Conservation (phyloP, 345 rosid genomes). For the Trapa bicornis region DNA sequence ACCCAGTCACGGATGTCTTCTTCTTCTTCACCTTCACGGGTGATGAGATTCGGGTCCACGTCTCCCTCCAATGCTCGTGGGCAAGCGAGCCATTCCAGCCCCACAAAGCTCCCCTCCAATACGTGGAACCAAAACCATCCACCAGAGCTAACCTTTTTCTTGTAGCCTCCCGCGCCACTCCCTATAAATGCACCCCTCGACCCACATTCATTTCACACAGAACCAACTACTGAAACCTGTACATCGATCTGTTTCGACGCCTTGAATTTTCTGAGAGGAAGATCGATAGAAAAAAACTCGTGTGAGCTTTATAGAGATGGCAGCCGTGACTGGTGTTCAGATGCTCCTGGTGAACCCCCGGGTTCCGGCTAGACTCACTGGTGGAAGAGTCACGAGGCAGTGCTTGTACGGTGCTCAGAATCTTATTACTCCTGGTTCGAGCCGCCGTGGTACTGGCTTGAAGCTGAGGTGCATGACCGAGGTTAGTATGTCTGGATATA, state of each 20-base stretch:
- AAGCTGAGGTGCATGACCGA: not conserved
- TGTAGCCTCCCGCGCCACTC: not conserved
- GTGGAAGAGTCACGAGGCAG: not conserved
- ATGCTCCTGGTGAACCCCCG: not conserved
- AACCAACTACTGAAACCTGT: not conserved
- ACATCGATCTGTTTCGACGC: no score
- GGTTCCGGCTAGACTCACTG: not conserved
- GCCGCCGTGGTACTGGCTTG: not conserved
- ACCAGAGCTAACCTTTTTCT: not conserved
- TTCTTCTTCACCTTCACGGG: not conserved
- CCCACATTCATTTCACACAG: not conserved
- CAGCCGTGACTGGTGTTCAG: not conserved
- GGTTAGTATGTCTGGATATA: not conserved
- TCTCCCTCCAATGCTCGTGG: constrained; percentile 15
- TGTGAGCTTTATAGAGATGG: not conserved
- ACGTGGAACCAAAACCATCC: not conserved
- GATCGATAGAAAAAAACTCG: no score
- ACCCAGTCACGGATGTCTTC: not conserved
- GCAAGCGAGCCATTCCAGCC: constrained; percentile 19
- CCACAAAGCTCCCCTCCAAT: not conserved
- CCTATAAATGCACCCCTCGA: not conserved
- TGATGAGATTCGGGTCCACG: constrained; percentile 17
- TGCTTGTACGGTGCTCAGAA: not conserved
- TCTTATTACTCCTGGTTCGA: not conserved
- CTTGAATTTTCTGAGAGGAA: no score